Evolutionary conservation across 352 stramenopile genomes (phyloP), one percentile per base, ranked within the genome.

Genomic region (Pythium aquatile): DNA sequence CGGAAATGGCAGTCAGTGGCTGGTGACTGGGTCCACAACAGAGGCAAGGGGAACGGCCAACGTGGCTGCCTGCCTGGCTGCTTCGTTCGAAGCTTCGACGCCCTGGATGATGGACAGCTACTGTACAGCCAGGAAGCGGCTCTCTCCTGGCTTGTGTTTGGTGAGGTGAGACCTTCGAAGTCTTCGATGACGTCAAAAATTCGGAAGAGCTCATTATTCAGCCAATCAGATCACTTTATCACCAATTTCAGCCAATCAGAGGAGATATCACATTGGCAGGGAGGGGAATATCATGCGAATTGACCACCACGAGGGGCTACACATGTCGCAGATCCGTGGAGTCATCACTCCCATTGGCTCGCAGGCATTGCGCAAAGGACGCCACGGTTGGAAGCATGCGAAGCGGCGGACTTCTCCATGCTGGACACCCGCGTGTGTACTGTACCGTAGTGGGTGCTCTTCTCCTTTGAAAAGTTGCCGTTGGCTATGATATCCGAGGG

Each of bases 281-380:
- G 29, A 16, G 51, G 30, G 56, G 29, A 44, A 48, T 33, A n/a
- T 20, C 39, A n/a, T 35, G 20, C 0, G 39, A 47, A 11, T 8
- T 11, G 39, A 47, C 39, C 24, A 7, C 11, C 11, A 3, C 11
- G 14, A 3, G 2, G 54, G 28, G 35, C 33, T 32, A 7, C 54
- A 68, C 62, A 68, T 68, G 62, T 68, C 62, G 62, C 62, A 63
- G 54, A 56, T 28, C 9, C 2, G 6, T 39, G 8, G 46, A 16
- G 14, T 53, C 4, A 53, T n/a, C 26, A 14, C 46, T 33, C 46
- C 39, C 39, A 47, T 47, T 47, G 39, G 39, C 39, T 47, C 39
- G 10, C 2, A 16, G 8, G 35, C 35, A 40, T 40, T 40, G 35
- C 39, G 39, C 14, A 47, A 47, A 47, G 39, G 39, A 47, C 39